Evolutionary conservation across 352 stramenopile species (phyloP).

Genomic region (Phytophthora aleatoria): DNA sequence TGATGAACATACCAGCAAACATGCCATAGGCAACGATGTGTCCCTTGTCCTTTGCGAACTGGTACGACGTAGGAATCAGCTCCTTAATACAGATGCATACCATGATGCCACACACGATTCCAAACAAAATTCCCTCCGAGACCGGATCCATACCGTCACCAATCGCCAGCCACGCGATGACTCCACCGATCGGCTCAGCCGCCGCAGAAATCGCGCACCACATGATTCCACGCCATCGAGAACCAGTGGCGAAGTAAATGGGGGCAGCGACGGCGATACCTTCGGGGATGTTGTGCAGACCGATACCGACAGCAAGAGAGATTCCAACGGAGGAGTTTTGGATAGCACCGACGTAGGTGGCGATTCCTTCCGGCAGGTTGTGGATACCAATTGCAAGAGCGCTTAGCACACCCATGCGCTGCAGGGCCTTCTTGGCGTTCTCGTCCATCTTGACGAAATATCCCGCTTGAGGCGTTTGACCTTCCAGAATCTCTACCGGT

Average conservation of each 20-base stretch:
- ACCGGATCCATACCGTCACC: too few species aligned
- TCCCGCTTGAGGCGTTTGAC: not conserved
- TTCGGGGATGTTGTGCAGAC: constrained; percentile 40
- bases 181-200: constrained; percentile 89
- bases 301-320: constrained; percentile 94
- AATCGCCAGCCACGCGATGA: constrained; percentile 71
- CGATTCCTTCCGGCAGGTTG: constrained; percentile 96
- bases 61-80: constrained; percentile 90
- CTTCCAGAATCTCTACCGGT: not conserved
- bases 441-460: constrained; percentile 36
- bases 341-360: constrained; percentile 25
- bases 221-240: constrained; percentile 91
- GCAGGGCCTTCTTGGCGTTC: constrained; percentile 43
- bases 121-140: constrained; percentile 90
- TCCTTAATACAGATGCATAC: constrained; percentile 91
- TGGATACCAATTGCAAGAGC: constrained; percentile 93
- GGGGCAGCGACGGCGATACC: constrained; percentile 94
- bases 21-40: constrained; percentile 77
- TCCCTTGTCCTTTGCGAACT: constrained; percentile 83
- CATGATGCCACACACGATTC: constrained; percentile 95
- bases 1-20: constrained; percentile 85
- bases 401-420: constrained; percentile 89
- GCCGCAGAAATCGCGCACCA: constrained; percentile 90
- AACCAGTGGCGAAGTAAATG: constrained; percentile 96
- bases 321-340: constrained; percentile 90